Conservation (phyloP, 805 yeast genomes). For the Metschnikowia hibisci region DNA sequence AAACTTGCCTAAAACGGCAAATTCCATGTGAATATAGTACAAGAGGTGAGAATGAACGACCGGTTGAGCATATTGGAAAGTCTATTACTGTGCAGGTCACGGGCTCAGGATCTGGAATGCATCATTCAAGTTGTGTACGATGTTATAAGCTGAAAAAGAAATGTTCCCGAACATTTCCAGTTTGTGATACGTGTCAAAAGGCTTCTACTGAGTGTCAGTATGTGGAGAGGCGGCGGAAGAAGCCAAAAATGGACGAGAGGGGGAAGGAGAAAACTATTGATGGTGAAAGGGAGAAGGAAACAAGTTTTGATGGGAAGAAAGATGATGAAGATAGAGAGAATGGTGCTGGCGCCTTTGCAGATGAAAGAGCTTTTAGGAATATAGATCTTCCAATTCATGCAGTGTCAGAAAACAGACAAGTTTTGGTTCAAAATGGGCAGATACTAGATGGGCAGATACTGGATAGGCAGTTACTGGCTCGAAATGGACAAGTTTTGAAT, state of each 20-base stretch:
- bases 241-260: slow-evolving; percentile 6
- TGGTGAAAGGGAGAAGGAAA: no score
- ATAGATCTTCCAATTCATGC: slow-evolving; percentile 12
- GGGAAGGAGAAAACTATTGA: no score
- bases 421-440: no score
- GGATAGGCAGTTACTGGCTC: no score
- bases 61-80: slow-evolving; percentile 4
- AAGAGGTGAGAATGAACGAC: no score
- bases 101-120: slow-evolving; percentile 17
- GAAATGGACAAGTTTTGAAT: no score
- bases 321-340: not conserved
- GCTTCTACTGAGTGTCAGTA: slow-evolving; percentile 37
- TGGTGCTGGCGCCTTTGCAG: not conserved
- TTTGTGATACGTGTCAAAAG: slow-evolving; percentile 35
- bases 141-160: slow-evolving; percentile 42
- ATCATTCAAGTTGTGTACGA: slow-evolving; percentile 35
- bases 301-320: not conserved
- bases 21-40: slow-evolving; percentile 1
- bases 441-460: no score
- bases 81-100: slow-evolving; percentile 16
- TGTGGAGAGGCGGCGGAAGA: slow-evolving; percentile 28
- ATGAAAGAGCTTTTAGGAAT: slow-evolving; percentile 13
- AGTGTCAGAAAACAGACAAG: not conserved
- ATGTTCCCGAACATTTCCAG: slow-evolving; percentile 37
- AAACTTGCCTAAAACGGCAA: not conserved